Evolutionary conservation across 2,329 filamentous ascomycete genomes (phyloP).

Genomic region (Cercospora beticola): DNA sequence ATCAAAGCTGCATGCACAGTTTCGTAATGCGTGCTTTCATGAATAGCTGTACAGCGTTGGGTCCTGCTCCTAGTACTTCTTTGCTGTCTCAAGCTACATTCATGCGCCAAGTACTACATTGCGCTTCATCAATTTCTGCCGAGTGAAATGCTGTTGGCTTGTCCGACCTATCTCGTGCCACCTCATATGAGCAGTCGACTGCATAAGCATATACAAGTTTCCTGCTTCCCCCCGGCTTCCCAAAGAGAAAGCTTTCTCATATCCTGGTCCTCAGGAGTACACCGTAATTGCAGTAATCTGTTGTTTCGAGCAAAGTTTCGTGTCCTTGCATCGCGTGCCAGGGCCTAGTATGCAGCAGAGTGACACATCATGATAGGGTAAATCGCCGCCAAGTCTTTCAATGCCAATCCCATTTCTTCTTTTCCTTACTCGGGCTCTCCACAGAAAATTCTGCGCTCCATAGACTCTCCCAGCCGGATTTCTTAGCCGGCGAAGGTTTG

Average conservation of each 20-base stretch:
- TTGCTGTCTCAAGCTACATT: not conserved
- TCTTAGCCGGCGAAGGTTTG: slow-evolving; percentile 15
- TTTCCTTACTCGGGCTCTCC: slow-evolving; percentile 36
- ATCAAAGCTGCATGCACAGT: not conserved
- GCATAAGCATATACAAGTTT: not conserved
- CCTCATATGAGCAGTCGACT: not conserved
- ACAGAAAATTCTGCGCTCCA: slow-evolving; percentile 36
- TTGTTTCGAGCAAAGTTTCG: not conserved
- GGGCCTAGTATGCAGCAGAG: not conserved
- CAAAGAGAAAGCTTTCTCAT: not conserved
- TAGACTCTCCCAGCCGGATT: slow-evolving; percentile 34
- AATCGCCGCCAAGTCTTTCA: not conserved
- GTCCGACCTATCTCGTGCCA: not conserved
- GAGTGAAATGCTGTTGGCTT: not conserved
- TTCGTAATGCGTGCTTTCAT: not conserved
- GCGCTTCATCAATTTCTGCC: not conserved
- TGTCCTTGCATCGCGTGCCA: no score
- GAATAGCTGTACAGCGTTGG: not conserved
- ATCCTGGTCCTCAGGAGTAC: not conserved
- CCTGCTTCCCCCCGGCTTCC: not conserved
- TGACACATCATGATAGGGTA: not conserved
- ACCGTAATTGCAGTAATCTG: not conserved
- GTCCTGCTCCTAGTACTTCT: not conserved
- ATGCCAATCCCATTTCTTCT: slow-evolving; percentile 24
- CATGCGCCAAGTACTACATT: not conserved